These are phyloP conservation scores for Sonneratia caseolaris DNA, from an alignment of 345 rosid species.

Conservation along the genomic window DNA sequence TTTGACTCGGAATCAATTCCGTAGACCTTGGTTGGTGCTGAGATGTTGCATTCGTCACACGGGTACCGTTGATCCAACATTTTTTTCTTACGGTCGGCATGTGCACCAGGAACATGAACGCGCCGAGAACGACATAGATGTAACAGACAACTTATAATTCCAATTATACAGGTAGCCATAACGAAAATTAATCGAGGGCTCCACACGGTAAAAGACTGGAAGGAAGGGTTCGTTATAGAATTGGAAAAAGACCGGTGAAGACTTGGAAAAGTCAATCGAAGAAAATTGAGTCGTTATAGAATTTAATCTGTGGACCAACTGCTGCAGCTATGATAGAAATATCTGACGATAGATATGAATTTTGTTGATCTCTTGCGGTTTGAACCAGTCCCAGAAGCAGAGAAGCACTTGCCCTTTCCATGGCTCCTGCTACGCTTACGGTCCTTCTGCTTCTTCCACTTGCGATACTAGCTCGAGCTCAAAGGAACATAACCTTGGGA, in stretches of 20 bases:
- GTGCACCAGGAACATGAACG: too few species aligned
- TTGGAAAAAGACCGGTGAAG: not conserved
- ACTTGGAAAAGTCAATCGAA: not conserved
- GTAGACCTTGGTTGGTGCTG: too few species aligned
- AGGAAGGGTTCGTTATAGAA: too few species aligned
- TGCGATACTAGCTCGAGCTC: conserved; percentile 16
- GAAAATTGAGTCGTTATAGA: not conserved
- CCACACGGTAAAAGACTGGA: not conserved
- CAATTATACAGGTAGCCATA: too few species aligned
- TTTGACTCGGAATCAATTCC: too few species aligned
- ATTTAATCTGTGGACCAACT: not conserved
- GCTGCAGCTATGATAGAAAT: not conserved
- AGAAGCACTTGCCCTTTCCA: not conserved
- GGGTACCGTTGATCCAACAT: too few species aligned
- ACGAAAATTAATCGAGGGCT: not conserved
- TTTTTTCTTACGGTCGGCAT: too few species aligned
- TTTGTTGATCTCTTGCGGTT: not conserved
- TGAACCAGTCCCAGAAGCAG: not conserved
- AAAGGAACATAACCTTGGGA: conserved; percentile 15
- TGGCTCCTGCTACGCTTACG: conserved; percentile 6
- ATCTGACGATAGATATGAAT: not conserved
- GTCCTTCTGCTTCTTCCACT: conserved; percentile 9
- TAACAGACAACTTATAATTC: too few species aligned
- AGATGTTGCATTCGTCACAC: too few species aligned
- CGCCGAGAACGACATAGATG: too few species aligned